Conservation (phyloP, 768 basidiomycete species). For the Trametes sanguinea region DNA sequence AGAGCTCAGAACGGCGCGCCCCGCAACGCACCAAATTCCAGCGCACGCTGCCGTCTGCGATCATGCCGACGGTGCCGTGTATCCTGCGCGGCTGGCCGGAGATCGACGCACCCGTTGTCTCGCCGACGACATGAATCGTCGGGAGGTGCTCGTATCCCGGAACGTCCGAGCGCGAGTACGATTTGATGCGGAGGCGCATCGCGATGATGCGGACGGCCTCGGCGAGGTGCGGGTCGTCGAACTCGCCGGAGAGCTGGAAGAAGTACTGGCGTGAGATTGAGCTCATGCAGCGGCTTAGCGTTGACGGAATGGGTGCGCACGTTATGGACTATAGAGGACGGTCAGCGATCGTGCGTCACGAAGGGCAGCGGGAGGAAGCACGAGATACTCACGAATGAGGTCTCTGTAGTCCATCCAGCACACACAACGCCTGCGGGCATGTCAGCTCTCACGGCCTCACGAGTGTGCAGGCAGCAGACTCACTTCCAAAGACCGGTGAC, state of each 20-base stretch:
- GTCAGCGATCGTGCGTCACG: neutral
- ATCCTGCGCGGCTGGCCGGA: conserved; percentile 40
- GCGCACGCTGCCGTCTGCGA: conserved; percentile 50
- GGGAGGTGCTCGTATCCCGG: conserved; percentile 41
- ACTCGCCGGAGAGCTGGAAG: conserved; percentile 29
- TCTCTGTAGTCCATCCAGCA: conserved; percentile 64
- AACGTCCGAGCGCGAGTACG: conserved; percentile 26
- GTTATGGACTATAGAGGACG: conserved; percentile 38
- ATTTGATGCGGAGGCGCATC: conserved; percentile 43
- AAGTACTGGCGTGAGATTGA: conserved; percentile 3
- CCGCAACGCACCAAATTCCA: conserved; percentile 48
- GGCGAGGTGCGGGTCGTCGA: conserved; percentile 34
- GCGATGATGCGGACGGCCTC: conserved; percentile 59
- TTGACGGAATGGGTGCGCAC: conserved; percentile 28
- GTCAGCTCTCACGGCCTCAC: neutral
- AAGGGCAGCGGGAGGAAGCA: neutral
- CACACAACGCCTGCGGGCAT: conserved; percentile 46
- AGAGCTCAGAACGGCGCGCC: neutral
- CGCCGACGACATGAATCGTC: conserved; percentile 51
- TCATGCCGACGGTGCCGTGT: conserved; percentile 48
- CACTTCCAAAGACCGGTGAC: conserved; percentile 56
- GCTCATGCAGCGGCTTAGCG: neutral
- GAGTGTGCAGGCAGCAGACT: conserved; percentile 21
- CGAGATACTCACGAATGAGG: conserved; percentile 44
- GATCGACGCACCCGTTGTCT: conserved; percentile 43